These are phyloP conservation scores for Podospora comata DNA, from an alignment of 495 filamentous ascomycete genomes.

Conservation along the genomic window DNA sequence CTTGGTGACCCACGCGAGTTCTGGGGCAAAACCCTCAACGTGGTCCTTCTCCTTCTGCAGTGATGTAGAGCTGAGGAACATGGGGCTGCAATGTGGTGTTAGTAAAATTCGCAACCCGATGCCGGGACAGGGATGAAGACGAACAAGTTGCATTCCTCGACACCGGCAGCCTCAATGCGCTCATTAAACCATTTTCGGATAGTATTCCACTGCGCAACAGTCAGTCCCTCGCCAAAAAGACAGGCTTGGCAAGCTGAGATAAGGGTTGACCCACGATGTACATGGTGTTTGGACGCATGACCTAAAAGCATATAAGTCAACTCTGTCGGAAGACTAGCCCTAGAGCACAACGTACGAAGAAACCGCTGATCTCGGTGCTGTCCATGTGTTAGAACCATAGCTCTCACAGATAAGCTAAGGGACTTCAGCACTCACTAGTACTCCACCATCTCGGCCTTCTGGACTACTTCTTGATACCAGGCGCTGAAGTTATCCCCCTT, in stretches of 20 bases:
- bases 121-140: not conserved
- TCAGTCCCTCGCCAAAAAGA: constrained; percentile 42
- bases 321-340: not conserved
- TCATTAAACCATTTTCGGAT: constrained; percentile 88
- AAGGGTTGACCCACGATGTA: not conserved
- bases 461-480: constrained; percentile 95
- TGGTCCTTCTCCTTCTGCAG: constrained; percentile 94
- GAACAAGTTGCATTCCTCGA: constrained; percentile 85
- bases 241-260: not conserved
- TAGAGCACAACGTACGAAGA: not conserved
- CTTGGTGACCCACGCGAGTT: constrained; percentile 98
- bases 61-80: constrained; percentile 88
- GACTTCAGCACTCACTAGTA: constrained; percentile 28
- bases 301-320: constrained; percentile 85
- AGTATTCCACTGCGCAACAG: constrained; percentile 84
- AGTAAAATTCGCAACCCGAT: not conserved
- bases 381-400: not conserved
- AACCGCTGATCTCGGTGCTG: not conserved
- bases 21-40: constrained; percentile 94
- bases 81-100: constrained; percentile 44
- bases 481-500: constrained; percentile 85
- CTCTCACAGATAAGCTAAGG: not conserved
- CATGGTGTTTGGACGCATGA: constrained; percentile 59
- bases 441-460: constrained; percentile 92
- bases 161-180: constrained; percentile 81